Conservation (phyloP, 116 monocot genomes). For the Iris pallida region DNA sequence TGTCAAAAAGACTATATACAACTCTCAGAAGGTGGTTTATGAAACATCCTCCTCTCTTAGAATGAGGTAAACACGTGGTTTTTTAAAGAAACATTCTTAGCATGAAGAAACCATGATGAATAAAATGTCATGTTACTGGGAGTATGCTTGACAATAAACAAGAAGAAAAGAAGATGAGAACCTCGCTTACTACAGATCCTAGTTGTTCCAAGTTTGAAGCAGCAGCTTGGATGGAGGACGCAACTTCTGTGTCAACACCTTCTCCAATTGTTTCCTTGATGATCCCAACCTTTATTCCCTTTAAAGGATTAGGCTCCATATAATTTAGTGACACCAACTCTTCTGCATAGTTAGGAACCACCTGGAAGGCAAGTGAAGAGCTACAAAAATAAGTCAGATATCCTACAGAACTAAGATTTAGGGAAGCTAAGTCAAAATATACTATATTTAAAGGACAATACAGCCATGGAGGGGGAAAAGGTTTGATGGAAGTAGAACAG, state of each 20-base stretch:
- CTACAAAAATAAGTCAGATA: slow-evolving; percentile 1
- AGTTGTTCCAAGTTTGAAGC: slow-evolving; percentile 75
- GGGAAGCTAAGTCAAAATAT: not conserved
- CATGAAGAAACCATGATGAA: not conserved
- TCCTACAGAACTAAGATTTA: slow-evolving; percentile 4
- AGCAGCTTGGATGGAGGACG: slow-evolving; percentile 55
- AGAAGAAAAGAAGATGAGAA: slow-evolving; percentile 19
- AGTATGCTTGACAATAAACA: not conserved
- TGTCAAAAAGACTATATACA: slow-evolving; percentile 2
- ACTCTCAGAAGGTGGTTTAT: not conserved
- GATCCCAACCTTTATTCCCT: slow-evolving; percentile 74
- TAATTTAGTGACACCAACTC: slow-evolving; percentile 39
- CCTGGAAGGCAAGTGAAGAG: slow-evolving; percentile 36
- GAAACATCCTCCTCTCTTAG: no score
- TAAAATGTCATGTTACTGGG: not conserved
- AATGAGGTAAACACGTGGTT: no score
- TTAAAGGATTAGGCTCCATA: slow-evolving; percentile 63
- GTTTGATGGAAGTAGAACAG: not conserved
- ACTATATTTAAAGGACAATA: not conserved
- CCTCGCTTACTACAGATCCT: slow-evolving; percentile 74
- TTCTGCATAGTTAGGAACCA: slow-evolving; percentile 63
- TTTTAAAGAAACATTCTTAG: not conserved
- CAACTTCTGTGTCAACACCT: slow-evolving; percentile 72
- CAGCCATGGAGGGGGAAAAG: not conserved
- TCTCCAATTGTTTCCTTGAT: slow-evolving; percentile 85